Conservation (phyloP, 2,329 filamentous ascomycete genomes). For the Colletotrichum lindemuthianum region DNA sequence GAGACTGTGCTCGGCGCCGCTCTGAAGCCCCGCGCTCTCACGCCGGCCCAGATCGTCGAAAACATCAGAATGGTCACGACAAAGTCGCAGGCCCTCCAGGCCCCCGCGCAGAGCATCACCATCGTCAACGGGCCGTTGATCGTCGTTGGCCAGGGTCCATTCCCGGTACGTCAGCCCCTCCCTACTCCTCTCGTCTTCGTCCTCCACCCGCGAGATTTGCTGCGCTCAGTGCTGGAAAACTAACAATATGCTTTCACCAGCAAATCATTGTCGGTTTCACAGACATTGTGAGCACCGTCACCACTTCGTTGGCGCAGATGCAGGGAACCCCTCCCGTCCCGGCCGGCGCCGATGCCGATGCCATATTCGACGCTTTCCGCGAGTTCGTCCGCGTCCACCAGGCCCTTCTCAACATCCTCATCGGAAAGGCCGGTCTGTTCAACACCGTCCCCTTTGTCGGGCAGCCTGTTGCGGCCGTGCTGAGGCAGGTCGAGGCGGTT, state of each 20-base stretch:
- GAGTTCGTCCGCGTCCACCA: constrained; percentile 46
- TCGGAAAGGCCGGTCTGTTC: constrained; percentile 47
- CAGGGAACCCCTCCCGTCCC: constrained; percentile 32
- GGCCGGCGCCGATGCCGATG: constrained; percentile 27
- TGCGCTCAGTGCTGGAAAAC: neutral
- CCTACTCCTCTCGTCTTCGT: neutral
- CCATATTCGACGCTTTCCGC: constrained; percentile 42
- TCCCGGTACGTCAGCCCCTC: constrained; percentile 41
- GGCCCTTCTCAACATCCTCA: constrained; percentile 46
- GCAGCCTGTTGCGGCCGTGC: constrained; percentile 40
- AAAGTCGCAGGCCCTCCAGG: constrained; percentile 41
- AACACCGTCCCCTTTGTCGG: constrained; percentile 42
- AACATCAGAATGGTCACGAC: constrained; percentile 41
- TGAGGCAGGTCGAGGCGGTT: constrained; percentile 40
- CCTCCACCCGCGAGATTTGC: no score
- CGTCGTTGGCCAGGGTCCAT: constrained; percentile 42
- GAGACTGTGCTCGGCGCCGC: constrained; percentile 33
- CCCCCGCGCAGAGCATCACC: constrained; percentile 41
- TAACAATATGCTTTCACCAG: no score
- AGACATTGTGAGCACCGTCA: constrained; percentile 42
- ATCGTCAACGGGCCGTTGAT: constrained; percentile 42
- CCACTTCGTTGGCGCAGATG: constrained; percentile 36
- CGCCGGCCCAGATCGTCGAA: constrained; percentile 36
- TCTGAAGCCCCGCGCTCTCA: constrained; percentile 2
- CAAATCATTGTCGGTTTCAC: constrained; percentile 43